Evolutionary conservation across 306 rosid species (phyloP).

Genomic region (Cucumis melo): DNA sequence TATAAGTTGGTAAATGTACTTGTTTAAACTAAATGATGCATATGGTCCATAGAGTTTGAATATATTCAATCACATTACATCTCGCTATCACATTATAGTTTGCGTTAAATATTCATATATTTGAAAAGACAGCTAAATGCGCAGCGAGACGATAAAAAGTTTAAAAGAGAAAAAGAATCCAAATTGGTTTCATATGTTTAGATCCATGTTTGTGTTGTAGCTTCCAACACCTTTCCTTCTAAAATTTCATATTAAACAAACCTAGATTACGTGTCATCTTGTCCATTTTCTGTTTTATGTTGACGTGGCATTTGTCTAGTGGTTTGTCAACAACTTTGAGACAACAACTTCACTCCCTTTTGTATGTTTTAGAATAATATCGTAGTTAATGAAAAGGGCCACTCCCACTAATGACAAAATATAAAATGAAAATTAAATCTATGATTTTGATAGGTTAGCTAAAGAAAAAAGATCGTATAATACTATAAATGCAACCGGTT

Average conservation of each 20-base stretch:
- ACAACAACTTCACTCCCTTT: background rate
- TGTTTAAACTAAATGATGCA: background rate
- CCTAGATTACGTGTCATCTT: constrained; percentile 10
- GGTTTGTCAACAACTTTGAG: background rate
- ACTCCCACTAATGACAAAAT: too few relatives aligned
- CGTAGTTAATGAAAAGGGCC: too few relatives aligned
- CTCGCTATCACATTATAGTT: background rate
- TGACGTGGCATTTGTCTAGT: background rate
- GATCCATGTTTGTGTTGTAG: background rate
- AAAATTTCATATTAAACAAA: background rate
- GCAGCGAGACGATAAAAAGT: too few relatives aligned
- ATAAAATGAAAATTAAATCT: too few relatives aligned
- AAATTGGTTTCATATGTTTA: background rate
- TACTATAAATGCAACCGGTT: too few relatives aligned
- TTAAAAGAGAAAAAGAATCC: too few relatives aligned
- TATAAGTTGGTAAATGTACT: background rate
- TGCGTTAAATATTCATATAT: too few relatives aligned
- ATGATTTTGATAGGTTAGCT: too few relatives aligned
- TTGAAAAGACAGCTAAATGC: background rate
- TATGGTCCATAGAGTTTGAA: background rate
- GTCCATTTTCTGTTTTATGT: background rate
- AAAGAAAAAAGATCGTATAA: too few relatives aligned
- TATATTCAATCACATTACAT: background rate
- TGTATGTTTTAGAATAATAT: too few relatives aligned
- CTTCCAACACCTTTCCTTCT: constrained; percentile 12